Conservation (phyloP, 805 yeast genomes). For the Metschnikowia cubensis region DNA sequence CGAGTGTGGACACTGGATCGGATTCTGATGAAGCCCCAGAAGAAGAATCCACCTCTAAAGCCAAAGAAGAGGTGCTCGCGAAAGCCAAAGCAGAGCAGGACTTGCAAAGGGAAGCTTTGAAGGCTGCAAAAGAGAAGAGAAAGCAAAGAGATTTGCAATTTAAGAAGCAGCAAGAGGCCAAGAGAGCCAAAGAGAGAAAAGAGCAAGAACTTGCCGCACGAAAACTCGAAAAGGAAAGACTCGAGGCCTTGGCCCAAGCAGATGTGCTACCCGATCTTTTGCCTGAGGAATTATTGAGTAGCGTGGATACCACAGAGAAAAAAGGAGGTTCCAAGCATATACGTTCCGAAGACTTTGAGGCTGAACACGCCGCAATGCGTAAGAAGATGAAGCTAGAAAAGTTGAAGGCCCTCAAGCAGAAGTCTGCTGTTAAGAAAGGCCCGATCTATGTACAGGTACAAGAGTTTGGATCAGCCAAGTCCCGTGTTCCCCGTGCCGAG, state of each 20-base stretch:
- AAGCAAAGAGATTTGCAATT: constrained; percentile 30
- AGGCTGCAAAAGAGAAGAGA: constrained; percentile 33
- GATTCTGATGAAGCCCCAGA: constrained; percentile 41
- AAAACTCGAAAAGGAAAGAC: constrained; percentile 4
- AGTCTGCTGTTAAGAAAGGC: constrained; percentile 31
- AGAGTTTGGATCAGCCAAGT: constrained; percentile 19
- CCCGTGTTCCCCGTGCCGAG: constrained; percentile 37
- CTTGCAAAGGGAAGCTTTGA: constrained; percentile 23
- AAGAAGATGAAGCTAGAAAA: constrained; percentile 33
- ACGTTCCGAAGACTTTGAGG: constrained; percentile 31
- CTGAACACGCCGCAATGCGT: constrained; percentile 25
- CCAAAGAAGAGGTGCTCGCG: constrained; percentile 26
- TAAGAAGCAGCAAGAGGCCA: constrained; percentile 33
- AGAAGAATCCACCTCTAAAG: constrained; percentile 34
- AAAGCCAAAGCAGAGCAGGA: constrained; percentile 22
- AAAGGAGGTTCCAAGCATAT: constrained; percentile 26
- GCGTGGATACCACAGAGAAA: constrained; percentile 10
- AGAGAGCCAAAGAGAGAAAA: constrained; percentile 15
- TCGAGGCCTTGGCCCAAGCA: constrained; percentile 12
- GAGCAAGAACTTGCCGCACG: constrained; percentile 24
- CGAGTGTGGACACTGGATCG: constrained; percentile 16
- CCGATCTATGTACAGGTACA: constrained; percentile 39
- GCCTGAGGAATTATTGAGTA: constrained; percentile 37
- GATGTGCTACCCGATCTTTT: constrained; percentile 38
- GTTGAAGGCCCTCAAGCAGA: constrained; percentile 25